phyloP scores from a whole-genome alignment of 192 early-diverging fungal species.

The Gamsiella multidivaricata region DNA sequence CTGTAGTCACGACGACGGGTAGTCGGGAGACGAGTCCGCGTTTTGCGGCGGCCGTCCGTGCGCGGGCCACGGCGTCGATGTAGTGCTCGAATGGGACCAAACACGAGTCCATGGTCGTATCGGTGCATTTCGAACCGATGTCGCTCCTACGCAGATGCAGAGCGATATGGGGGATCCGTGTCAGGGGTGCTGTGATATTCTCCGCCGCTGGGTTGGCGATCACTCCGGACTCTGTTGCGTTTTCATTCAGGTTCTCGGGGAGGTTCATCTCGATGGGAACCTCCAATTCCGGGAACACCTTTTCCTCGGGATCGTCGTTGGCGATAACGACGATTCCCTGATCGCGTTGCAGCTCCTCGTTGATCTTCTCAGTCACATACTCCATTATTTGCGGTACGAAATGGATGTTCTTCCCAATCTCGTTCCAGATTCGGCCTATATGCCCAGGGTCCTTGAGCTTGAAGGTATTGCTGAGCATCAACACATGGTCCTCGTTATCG shows the following conservation, averaged over 20 bases:
- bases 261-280: not conserved
- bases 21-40: conserved; percentile 4
- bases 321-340: not conserved
- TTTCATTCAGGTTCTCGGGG: not conserved
- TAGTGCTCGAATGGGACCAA: conserved; percentile 15
- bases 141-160: conserved; percentile 40
- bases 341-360: conserved; percentile 19
- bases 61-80: conserved; percentile 13
- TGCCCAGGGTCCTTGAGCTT: conserved; percentile 21
- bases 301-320: conserved; percentile 31
- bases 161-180: conserved; percentile 34
- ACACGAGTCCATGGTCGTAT: not conserved
- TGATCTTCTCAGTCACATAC: conserved; percentile 14
- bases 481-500: conserved; percentile 5
- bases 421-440: conserved; percentile 1
- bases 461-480: conserved; percentile 27
- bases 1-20: conserved; percentile 39
- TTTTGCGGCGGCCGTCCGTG: conserved; percentile 2
- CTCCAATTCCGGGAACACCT: not conserved
- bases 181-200: not conserved
- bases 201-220: not conserved
- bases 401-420: conserved; percentile 24
- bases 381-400: conserved; percentile 35
- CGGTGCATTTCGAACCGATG: conserved; percentile 19
- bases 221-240: conserved; percentile 1